Percentiles rank a stretch among this genome's conserved stretches.
Conservation (phyloP, 192 early-diverging fungal genomes). For the Chytriomyces confervae region DNA sequence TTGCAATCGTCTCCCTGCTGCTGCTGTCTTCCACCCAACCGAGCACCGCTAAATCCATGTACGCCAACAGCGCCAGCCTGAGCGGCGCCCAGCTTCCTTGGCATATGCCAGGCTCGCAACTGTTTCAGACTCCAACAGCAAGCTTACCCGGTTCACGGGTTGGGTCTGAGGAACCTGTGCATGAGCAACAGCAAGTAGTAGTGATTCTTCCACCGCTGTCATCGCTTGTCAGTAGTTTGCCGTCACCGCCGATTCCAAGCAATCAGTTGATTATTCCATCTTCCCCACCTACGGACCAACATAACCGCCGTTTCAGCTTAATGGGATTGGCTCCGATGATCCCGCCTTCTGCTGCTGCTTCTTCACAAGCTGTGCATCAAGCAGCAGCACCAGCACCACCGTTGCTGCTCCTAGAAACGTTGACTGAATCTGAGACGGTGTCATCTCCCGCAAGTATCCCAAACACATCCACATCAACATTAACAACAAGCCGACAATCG, state of each 20-base stretch:
- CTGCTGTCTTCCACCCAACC: too few relatives aligned
- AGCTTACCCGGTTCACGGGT: background rate
- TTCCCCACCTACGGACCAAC: background rate
- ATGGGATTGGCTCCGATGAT: background rate
- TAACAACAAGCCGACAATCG: background rate
- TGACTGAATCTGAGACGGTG: background rate
- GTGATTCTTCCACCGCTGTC: background rate
- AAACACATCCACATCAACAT: too few relatives aligned
- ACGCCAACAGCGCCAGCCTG: too few relatives aligned
- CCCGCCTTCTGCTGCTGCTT: background rate
- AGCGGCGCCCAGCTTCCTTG: background rate
- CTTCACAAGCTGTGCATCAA: background rate
- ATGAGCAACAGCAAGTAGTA: background rate
- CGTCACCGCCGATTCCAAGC: background rate
- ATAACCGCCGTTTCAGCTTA: background rate
- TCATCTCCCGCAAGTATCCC: background rate
- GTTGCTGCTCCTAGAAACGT: background rate
- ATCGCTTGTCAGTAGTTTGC: background rate
- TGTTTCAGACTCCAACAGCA: background rate
- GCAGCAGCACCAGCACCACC: background rate
- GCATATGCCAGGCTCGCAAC: background rate
- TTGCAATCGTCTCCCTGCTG: too few relatives aligned
- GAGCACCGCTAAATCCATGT: too few relatives aligned
- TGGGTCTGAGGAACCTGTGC: background rate
- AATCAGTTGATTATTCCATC: background rate